phyloP scores from a whole-genome alignment of 768 basidiomycete species.

The Boletales sp. region DNA sequence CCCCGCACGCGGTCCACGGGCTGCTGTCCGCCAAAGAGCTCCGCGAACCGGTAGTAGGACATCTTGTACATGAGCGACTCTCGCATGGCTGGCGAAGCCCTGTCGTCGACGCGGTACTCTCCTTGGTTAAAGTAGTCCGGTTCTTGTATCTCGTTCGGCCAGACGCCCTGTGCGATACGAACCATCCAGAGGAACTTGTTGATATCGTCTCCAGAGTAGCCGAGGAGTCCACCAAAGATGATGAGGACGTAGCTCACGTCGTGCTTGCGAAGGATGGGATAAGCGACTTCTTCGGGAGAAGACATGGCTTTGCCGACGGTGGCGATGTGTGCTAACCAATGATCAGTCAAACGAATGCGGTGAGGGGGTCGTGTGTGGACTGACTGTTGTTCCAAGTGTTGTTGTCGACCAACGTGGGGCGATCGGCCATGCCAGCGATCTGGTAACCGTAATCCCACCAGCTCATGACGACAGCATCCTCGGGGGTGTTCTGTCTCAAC shows the following conservation, averaged over 20 bases:
- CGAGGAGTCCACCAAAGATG: conserved; percentile 95
- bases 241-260: conserved; percentile 97
- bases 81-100: conserved; percentile 83
- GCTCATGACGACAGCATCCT: conserved; percentile 93
- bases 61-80: conserved; percentile 99
- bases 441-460: conserved; percentile 99
- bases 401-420: conserved; percentile 95
- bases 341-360: conserved; percentile 4
- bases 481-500: conserved; percentile 91
- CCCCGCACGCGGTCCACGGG: conserved; percentile 86
- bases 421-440: conserved; percentile 98
- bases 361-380: conserved; percentile 27
- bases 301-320: conserved; percentile 99
- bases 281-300: conserved; percentile 88
- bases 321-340: conserved; percentile 80
- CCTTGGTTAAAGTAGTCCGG: conserved; percentile 92
- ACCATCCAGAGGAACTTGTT: conserved; percentile 99
- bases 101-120: conserved; percentile 90
- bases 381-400: conserved; percentile 99
- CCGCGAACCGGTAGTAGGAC: conserved; percentile 94
- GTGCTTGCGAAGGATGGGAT: conserved; percentile 95
- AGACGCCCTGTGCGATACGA: conserved; percentile 89
- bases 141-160: conserved; percentile 98
- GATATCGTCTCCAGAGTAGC: conserved; percentile 98
- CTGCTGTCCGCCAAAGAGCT: conserved; percentile 76